Evolutionary conservation across 805 yeast species (phyloP).

Genomic region (Metschnikowia vanudenii): DNA sequence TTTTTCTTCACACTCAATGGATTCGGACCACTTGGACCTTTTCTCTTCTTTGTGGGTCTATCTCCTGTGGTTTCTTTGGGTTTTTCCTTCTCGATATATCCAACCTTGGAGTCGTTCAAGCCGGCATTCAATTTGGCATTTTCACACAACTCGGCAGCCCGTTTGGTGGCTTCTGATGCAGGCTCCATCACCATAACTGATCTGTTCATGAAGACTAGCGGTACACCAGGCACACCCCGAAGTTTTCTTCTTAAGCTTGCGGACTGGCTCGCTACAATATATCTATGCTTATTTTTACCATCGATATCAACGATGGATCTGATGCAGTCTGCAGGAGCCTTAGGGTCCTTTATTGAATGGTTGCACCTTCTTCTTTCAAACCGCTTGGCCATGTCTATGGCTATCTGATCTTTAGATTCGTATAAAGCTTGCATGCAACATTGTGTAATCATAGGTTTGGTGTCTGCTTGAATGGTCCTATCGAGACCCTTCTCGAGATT

Average conservation of each 20-base stretch:
- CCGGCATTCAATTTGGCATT: conserved; percentile 70
- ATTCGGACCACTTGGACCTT: conserved; percentile 81
- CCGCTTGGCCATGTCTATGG: conserved; percentile 75
- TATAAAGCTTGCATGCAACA: conserved; percentile 90
- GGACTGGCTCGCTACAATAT: conserved; percentile 84
- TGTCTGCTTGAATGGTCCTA: conserved; percentile 80
- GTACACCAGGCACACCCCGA: conserved; percentile 84
- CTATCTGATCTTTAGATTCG: conserved; percentile 64
- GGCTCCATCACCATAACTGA: conserved; percentile 98
- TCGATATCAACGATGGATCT: conserved; percentile 63
- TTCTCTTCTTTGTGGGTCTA: conserved; percentile 45
- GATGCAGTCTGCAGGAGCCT: conserved; percentile 73
- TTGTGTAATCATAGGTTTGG: conserved; percentile 90
- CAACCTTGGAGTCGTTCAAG: conserved; percentile 64
- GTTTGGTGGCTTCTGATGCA: conserved; percentile 63
- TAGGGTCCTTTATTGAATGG: conserved; percentile 64
- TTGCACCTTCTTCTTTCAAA: conserved; percentile 93
- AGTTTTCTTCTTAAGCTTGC: conserved; percentile 63
- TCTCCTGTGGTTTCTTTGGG: conserved; percentile 20
- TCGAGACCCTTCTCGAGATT: conserved; percentile 79
- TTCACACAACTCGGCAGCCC: conserved; percentile 49
- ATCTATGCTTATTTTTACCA: conserved; percentile 85
- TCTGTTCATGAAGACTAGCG: conserved; percentile 80
- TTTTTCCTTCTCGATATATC: conserved; percentile 30
- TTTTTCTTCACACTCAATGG: conserved; percentile 87